A percentile compares a stretch with the other conserved stretches of the same genome.
Evolutionary conservation across 129 eudicot genomes (phyloP).

Genomic region (Ambrosia artemisiifolia): DNA sequence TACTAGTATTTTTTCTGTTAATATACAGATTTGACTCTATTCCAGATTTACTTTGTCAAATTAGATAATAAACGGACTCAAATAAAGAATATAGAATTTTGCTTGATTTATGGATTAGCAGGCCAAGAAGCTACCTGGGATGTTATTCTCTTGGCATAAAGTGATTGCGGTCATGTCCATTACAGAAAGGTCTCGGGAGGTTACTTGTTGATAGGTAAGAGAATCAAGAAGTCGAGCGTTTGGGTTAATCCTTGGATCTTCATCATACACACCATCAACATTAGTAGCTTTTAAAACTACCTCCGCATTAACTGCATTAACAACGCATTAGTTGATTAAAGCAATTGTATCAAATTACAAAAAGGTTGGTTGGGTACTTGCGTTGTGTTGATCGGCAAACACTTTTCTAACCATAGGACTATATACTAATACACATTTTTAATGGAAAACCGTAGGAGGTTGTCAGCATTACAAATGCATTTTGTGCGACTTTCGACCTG

Average conservation of each 20-base stretch:
- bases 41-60: neutral
- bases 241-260: constrained; percentile 74
- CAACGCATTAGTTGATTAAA: neutral
- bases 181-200: constrained; percentile 46
- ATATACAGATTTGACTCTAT: too few species aligned
- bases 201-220: constrained; percentile 64
- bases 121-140: constrained; percentile 64
- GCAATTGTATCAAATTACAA: too few species aligned
- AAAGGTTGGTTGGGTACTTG: too few species aligned
- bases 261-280: constrained; percentile 90
- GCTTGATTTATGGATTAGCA: neutral
- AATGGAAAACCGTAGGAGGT: neutral
- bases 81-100: neutral
- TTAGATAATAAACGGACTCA: neutral
- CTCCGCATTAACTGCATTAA: constrained; percentile 83
- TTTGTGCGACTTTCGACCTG: neutral
- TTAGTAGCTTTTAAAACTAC: constrained; percentile 97
- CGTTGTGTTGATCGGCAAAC: too few species aligned
- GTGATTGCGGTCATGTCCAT: constrained; percentile 99
- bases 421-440: neutral
- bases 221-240: constrained; percentile 70
- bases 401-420: too few species aligned
- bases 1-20: too few species aligned
- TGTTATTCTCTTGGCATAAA: constrained; percentile 95
- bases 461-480: neutral